Conservation (phyloP, 768 basidiomycete species). For the Mycena capillaripes region DNA sequence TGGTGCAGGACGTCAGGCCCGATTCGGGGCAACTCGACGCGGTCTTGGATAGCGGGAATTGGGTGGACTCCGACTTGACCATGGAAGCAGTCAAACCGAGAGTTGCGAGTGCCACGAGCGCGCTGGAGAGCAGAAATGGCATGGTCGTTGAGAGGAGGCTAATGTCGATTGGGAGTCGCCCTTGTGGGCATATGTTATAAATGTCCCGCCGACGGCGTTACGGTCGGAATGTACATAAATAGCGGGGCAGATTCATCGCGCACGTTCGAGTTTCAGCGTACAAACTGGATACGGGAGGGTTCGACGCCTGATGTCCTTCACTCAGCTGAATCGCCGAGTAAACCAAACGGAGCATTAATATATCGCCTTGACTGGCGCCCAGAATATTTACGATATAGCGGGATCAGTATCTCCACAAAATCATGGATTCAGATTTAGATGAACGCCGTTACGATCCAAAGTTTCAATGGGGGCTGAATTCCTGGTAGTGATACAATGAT, state of each 20-base stretch:
- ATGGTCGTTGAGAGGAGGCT: slow-evolving; percentile 4
- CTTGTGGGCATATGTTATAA: not conserved
- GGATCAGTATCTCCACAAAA: too few relatives aligned
- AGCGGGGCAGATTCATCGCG: not conserved
- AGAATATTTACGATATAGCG: too few relatives aligned
- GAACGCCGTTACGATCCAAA: too few relatives aligned
- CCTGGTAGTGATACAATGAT: too few relatives aligned
- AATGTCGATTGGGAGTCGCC: too few relatives aligned
- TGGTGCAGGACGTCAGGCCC: slow-evolving; percentile 28
- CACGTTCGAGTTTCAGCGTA: slow-evolving; percentile 21
- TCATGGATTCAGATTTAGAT: too few relatives aligned
- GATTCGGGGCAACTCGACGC: slow-evolving; percentile 23
- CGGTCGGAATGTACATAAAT: not conserved
- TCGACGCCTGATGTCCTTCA: too few relatives aligned
- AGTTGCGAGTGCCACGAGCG: slow-evolving; percentile 3
- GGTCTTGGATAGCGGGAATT: slow-evolving; percentile 12
- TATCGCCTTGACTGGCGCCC: too few relatives aligned
- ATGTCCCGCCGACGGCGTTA: not conserved
- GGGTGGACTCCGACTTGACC: not conserved
- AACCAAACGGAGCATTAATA: too few relatives aligned
- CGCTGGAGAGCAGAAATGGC: slow-evolving; percentile 8
- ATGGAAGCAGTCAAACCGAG: not conserved
- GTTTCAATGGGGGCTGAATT: too few relatives aligned
- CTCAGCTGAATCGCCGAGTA: too few relatives aligned
- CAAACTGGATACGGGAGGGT: too few relatives aligned